Base-by-base conservation (phyloP, 1,284 basidiomycete species). In the Gymnopus androsaceus region DNA sequence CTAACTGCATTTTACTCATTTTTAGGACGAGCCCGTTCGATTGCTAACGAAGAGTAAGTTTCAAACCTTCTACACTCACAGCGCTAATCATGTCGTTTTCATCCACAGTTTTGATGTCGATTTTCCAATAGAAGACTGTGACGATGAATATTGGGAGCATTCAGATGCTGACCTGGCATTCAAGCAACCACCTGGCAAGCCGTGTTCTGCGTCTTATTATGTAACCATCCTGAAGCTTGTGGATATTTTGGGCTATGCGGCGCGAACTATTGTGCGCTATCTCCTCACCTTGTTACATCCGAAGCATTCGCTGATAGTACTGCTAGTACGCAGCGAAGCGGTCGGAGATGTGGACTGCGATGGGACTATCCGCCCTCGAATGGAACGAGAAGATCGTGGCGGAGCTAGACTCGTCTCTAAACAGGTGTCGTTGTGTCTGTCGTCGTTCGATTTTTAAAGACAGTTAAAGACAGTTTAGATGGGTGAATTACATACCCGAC, bases 41-140 rank as follows among this genome's bases (percentile, higher is more conserved):
- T 34, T 2, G 9, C 47, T 4, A 14, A 1, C 21, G 47, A 49
- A 36, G 47, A 49, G 42, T 45, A 45, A 23, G 42, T 7, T 23
- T 25, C 31, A 23, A 9, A 12, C 41, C 4, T 28, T 21, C 36
- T 6, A 1, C 34, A n/a, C 21, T 15, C 17, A 3, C 9, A 14
- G 15, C 14, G 6, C 15, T 23, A 45, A n/a, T 54, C 41, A 23
- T 19, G 34, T 25, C 42, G 9, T n/a, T 23, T 27, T 11, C 3
- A n/a, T n/a, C n/a, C 52, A 21, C 17, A 81, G 80, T 62, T 82
- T 85, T 62, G 85, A 88, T 61, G 73, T 83, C 11, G 82, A 84
- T 49, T 72, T 81, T 28, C 86, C 86, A 0, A 67, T 80, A 4
- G 78, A 80, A n/a, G n/a, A n/a, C 33, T 80, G 84, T 31, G 83